phyloP scores from a whole-genome alignment of 345 rosid genomes.

The Clausena lansium region DNA sequence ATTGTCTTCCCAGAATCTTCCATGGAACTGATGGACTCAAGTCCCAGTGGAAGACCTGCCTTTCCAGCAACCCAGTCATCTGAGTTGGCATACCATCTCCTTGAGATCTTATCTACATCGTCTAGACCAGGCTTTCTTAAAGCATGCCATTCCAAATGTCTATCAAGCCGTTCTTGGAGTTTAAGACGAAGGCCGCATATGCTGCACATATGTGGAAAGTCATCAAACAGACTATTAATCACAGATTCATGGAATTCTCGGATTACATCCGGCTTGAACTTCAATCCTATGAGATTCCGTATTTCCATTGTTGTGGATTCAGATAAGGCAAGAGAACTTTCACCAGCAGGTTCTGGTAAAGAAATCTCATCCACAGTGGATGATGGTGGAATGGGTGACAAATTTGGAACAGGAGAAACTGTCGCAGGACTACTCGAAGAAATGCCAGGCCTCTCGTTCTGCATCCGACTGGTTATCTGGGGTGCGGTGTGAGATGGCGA shows the following conservation, averaged over 20 bases:
- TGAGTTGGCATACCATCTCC: slow-evolving; percentile 73
- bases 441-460: slow-evolving; percentile 37
- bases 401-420: slow-evolving; percentile 38
- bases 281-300: slow-evolving; percentile 61
- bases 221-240: slow-evolving; percentile 58
- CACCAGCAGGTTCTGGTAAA: slow-evolving; percentile 31
- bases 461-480: slow-evolving; percentile 30
- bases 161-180: slow-evolving; percentile 56
- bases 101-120: slow-evolving; percentile 28
- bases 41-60: slow-evolving; percentile 32
- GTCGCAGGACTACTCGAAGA: slow-evolving; percentile 30
- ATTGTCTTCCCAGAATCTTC: slow-evolving; percentile 33
- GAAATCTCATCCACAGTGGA: slow-evolving; percentile 38
- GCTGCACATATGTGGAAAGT: slow-evolving; percentile 68
- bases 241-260: slow-evolving; percentile 78
- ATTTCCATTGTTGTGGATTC: slow-evolving; percentile 27
- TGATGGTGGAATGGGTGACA: slow-evolving; percentile 29
- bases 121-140: slow-evolving; percentile 37
- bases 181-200: slow-evolving; percentile 76
- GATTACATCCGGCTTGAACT: slow-evolving; percentile 68
- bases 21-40: slow-evolving; percentile 31
- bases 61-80: slow-evolving; percentile 67
- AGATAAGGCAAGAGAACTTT: slow-evolving; percentile 28
- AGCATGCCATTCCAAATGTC: slow-evolving; percentile 79
- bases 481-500: slow-evolving; percentile 31